Percentiles rank a stretch among this genome's conserved stretches.
phyloP scores from a whole-genome alignment of 345 rosid species.

The Populus tremula region DNA sequence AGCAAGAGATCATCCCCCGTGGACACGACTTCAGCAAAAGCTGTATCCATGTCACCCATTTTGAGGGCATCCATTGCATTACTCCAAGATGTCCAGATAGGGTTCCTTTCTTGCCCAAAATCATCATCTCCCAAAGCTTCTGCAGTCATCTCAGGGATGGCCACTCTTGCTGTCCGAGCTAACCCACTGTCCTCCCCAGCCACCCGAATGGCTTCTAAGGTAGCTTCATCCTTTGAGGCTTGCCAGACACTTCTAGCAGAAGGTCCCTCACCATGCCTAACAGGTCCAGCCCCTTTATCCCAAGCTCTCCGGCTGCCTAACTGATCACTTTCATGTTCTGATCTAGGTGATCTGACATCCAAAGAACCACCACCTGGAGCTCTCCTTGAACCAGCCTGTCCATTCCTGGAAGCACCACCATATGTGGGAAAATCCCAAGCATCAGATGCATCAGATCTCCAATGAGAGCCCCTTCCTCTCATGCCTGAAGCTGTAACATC shows the following conservation, averaged over 20 bases:
- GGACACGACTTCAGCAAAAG: constrained; percentile 77
- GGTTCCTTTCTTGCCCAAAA: constrained; percentile 67
- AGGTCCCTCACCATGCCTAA: constrained; percentile 94
- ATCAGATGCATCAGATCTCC: constrained; percentile 74
- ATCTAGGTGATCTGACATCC: constrained; percentile 60
- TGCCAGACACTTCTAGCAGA: constrained; percentile 99
- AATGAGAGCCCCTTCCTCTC: constrained; percentile 68
- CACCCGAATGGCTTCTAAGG: constrained; percentile 94
- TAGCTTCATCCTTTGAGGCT: constrained; percentile 99
- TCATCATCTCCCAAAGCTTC: constrained; percentile 82
- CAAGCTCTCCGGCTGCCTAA: constrained; percentile 76
- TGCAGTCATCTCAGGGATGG: constrained; percentile 72
- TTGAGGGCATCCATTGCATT: constrained; percentile 91
- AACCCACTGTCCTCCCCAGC: constrained; percentile 89
- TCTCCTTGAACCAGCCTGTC: constrained; percentile 63
- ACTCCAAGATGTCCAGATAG: constrained; percentile 86
- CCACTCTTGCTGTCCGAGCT: constrained; percentile 54
- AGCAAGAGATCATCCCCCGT: constrained; percentile 82
- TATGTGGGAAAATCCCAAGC: constrained; percentile 67
- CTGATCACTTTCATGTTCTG: constrained; percentile 72
- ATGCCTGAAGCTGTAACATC: constrained; percentile 56
- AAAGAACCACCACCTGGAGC: constrained; percentile 44
- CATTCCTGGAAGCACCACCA: constrained; percentile 67
- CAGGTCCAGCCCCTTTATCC: constrained; percentile 69
- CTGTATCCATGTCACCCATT: constrained; percentile 83